Base-by-base conservation (phyloP, 1,284 basidiomycete genomes). In the Sanghuangporus sanghuang region DNA sequence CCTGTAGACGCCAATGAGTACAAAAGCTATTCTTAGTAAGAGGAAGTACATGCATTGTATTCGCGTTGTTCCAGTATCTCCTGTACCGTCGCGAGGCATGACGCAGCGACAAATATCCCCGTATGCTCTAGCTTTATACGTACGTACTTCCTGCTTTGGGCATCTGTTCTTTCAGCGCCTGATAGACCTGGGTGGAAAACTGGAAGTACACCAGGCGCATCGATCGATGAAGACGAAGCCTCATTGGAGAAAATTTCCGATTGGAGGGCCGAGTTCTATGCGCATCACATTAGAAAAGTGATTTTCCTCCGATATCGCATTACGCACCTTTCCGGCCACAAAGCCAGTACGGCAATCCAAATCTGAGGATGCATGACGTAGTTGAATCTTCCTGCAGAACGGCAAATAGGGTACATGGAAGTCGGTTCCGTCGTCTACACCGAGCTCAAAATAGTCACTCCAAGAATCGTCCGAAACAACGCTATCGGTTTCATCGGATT, bases 401-500 rank as follows among this genome's bases (percentile, higher is more conserved):
- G 46, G 1, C 42, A 52, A 27, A 27, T 62, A 62, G 36, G 42
- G 54, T 35, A 46, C n/a, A 5, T 54, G 42, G 21, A 54, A 39
- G n/a, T 57, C 54, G 32, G 16, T 18, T 6, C 32, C 12, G 5
- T 27, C 39, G 46, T 57, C 71, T 59, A 72, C 67, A 6, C 66
- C 73, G 59, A 72, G 65, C 42, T 83, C 78, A 32, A 81, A 81
- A 80, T 81, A 81, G 46, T 85, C 83, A 68, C 83, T 85, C 62
- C 62, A 63, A 14, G 62, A 63, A 46, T 36, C 35, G 49, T 83
- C 81, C 11, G 79, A 81, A 6, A 78, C 80, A 64, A 76, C 77
- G 23, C 70, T 73, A 53, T 86, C 85, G 2, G 84, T 87, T 49
- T 89, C 77, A 69, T 92, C 91, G 1, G 90, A 92, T 73, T 93